Conservation (phyloP, 768 basidiomycete genomes). For the Daedaleopsis sinensis region DNA sequence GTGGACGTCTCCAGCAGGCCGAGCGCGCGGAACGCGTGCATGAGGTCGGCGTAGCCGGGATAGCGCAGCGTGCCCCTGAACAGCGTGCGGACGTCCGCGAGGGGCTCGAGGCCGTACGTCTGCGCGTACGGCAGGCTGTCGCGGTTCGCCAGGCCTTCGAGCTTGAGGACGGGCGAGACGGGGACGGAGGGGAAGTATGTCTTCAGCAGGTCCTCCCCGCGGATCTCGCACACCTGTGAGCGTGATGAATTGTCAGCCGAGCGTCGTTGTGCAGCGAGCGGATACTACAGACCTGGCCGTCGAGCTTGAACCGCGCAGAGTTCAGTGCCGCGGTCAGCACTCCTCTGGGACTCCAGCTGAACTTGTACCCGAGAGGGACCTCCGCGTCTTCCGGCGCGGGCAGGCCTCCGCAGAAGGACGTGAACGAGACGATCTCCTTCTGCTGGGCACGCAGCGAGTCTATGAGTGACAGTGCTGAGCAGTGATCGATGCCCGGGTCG, state of each 20-base stretch:
- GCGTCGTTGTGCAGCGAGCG: neutral
- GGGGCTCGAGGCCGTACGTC: conserved; percentile 60
- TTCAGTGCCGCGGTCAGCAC: conserved; percentile 83
- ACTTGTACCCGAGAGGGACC: conserved; percentile 87
- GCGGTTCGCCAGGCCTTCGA: conserved; percentile 89
- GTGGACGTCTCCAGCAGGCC: conserved; percentile 61
- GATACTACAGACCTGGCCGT: conserved; percentile 48
- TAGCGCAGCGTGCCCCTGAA: conserved; percentile 91
- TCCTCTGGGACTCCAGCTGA: conserved; percentile 91
- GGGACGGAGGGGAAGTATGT: conserved; percentile 69
- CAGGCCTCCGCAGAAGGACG: conserved; percentile 91
- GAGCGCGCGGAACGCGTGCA: conserved; percentile 70
- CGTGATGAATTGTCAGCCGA: neutral
- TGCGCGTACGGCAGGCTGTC: conserved; percentile 73
- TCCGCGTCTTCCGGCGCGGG: conserved; percentile 70
- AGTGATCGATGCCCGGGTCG: conserved; percentile 90
- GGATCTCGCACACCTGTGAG: conserved; percentile 48
- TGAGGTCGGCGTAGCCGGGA: conserved; percentile 75
- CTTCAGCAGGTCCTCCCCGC: conserved; percentile 56
- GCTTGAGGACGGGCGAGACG: conserved; percentile 56
- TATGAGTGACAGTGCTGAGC: conserved; percentile 78
- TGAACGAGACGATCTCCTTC: conserved; percentile 70
- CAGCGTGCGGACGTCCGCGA: conserved; percentile 57
- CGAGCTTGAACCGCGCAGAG: conserved; percentile 64
- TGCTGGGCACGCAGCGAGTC: conserved; percentile 49